phyloP scores from a whole-genome alignment of 768 basidiomycete genomes.

The Tulasnella sp. region DNA sequence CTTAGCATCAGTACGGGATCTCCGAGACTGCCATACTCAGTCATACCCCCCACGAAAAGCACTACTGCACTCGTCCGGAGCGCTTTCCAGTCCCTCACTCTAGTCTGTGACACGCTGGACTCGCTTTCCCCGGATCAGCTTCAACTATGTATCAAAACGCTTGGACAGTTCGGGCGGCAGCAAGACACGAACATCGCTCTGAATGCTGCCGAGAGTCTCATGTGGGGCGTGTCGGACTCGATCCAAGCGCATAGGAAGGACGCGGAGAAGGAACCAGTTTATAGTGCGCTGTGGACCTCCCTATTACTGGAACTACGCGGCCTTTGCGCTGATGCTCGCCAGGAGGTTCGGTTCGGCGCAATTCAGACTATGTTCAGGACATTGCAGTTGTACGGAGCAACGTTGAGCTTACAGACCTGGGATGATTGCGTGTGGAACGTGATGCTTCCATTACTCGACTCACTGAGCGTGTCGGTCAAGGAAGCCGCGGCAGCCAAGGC shows the following conservation, averaged over 20 bases:
- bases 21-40: constrained; percentile 23
- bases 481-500: constrained; percentile 20
- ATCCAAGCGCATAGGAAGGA: constrained; percentile 76
- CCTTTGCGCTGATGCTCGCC: constrained; percentile 68
- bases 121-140: constrained; percentile 71
- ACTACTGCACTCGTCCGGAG: constrained; percentile 75
- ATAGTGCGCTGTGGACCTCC: constrained; percentile 89
- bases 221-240: constrained; percentile 95
- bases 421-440: constrained; percentile 85
- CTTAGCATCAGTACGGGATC: background rate
- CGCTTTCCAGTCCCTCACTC: constrained; percentile 84
- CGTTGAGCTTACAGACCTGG: constrained; percentile 75
- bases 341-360: constrained; percentile 85
- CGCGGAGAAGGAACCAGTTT: constrained; percentile 51
- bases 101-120: constrained; percentile 89
- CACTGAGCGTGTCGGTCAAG: constrained; percentile 49
- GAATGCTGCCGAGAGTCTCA: constrained; percentile 81
- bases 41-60: constrained; percentile 33
- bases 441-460: constrained; percentile 74
- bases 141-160: constrained; percentile 76
- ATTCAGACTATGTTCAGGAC: constrained; percentile 93
- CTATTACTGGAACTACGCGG: constrained; percentile 74
- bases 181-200: constrained; percentile 92
- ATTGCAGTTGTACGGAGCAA: constrained; percentile 86
- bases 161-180: constrained; percentile 87